phyloP scores from a whole-genome alignment of 352 stramenopile species.

The Saprolegnia parasitica region DNA sequence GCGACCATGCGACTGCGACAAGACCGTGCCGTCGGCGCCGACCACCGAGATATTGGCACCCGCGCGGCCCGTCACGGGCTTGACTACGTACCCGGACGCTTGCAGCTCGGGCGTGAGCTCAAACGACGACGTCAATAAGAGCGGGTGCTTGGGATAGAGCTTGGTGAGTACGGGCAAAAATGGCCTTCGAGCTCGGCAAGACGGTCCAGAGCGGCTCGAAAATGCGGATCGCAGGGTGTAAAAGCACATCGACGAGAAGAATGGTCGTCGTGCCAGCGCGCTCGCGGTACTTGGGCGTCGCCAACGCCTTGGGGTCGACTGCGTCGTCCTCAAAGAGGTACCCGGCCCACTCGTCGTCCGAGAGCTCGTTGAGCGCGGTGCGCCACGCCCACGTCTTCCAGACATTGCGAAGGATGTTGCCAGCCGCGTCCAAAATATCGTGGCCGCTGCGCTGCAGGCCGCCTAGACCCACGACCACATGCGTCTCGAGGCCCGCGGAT shows the following conservation, averaged over 20 bases:
- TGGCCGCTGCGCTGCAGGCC: not conserved
- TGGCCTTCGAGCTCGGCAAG: not conserved
- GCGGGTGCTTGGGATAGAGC: conserved; percentile 18
- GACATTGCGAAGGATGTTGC: not conserved
- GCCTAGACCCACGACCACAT: not conserved
- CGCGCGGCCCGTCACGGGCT: conserved; percentile 10
- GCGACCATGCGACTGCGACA: not conserved
- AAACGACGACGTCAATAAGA: conserved; percentile 3
- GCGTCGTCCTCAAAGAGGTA: conserved; percentile 10
- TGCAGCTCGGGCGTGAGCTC: conserved; percentile 13
- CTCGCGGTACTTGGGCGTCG: conserved; percentile 6
- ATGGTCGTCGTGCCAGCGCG: not conserved
- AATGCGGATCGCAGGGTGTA: not conserved
- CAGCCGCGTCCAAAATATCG: conserved; percentile 1
- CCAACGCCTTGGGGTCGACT: conserved; percentile 3
- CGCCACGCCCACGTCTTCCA: conserved; percentile 14
- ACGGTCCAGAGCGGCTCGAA: conserved; percentile 23
- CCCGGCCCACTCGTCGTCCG: conserved; percentile 3
- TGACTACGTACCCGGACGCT: conserved; percentile 5
- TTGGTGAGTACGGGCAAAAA: conserved; percentile 1
- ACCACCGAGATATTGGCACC: conserved; percentile 14
- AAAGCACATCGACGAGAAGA: not conserved
- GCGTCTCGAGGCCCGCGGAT: conserved; percentile 1
- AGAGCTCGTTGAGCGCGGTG: conserved; percentile 13
- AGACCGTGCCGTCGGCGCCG: not conserved